phyloP scores from a whole-genome alignment of 2,329 filamentous ascomycete species.

The Colletotrichum tropicicola region DNA sequence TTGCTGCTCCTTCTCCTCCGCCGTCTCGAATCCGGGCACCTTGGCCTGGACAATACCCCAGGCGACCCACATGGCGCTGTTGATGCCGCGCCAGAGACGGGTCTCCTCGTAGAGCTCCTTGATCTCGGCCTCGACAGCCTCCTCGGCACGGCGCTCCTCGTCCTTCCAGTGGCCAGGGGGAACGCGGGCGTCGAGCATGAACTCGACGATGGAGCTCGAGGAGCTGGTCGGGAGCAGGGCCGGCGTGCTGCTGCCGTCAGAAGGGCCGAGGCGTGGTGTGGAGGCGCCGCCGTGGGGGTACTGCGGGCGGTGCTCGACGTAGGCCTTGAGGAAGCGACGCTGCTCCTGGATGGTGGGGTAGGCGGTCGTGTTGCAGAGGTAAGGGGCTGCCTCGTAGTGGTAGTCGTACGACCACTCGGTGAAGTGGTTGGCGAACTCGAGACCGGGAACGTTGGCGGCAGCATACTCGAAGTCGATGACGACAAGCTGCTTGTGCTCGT shows the following conservation, averaged over 20 bases:
- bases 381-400: conserved; percentile 73
- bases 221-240: conserved; percentile 47
- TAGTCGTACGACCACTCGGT: conserved; percentile 99
- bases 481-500: conserved; percentile 94
- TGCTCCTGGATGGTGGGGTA: conserved; percentile 89
- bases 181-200: conserved; percentile 83
- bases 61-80: conserved; percentile 90
- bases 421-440: conserved; percentile 98
- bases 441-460: conserved; percentile 83
- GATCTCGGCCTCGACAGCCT: conserved; percentile 73
- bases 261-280: conserved; percentile 58
- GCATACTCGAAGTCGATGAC: conserved; percentile 99
- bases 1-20: conserved; percentile 36
- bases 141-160: conserved; percentile 69
- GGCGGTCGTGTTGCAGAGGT: conserved; percentile 71
- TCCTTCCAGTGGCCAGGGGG: conserved; percentile 66
- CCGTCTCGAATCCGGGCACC: conserved; percentile 74
- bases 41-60: conserved; percentile 98
- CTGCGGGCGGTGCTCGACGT: conserved; percentile 82
- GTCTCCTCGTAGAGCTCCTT: conserved; percentile 80
- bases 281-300: conserved; percentile 61
- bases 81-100: conserved; percentile 85
- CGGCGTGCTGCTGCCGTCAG: conserved; percentile 47
- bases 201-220: conserved; percentile 68
- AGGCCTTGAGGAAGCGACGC: conserved; percentile 83